Evolutionary conservation across 2,329 filamentous ascomycete species (phyloP), one percentile per base, ranked within the genome.

Genomic region (Drechslerella dactyloides): DNA sequence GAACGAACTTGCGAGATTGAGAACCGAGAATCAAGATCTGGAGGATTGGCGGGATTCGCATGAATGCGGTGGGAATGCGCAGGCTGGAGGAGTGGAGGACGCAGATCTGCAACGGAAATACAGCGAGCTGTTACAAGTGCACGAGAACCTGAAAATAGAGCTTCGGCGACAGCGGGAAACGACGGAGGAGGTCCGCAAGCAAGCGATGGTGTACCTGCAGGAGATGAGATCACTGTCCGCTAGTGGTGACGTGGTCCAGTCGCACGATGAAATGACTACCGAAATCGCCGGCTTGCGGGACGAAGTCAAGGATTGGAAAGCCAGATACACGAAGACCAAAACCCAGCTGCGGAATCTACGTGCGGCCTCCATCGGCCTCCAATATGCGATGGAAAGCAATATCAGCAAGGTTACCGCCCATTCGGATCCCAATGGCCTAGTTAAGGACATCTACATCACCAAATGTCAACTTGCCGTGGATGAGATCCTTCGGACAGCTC

Each of bases 401-500:
- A 76, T 88, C 48, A 86, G 89, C 6, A 85, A 89, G 72, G 88
- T 93, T 75, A 87, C 88, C n/a, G 86, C 85, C 55, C 88, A 94
- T 74, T 84, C 86, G 21, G 85, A 89, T 40, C 85, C 88, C 11
- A 85, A 87, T 69, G 94, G 94, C 4, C 79, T 94, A 21, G 87
- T 99, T 76, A 93, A 90, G 80, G 94, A 97, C 79, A 85, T 97
- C 11, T 90, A 97, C 78, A 87, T 99, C 75, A 97, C 93, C 56
- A 93, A 91, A 77, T 97, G 96, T 82, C 94, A 99, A 79, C 89
- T 97, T 70, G 86, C 92, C 21, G 90, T 99, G 73, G 93, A 99
- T 78, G 93, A 97, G 77, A 84, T 97, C 42, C 83, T 99, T 37
- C 89, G 89, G 74, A 85, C 84, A 44, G 91, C 92, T 17, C 87